These are phyloP conservation scores for Fragosphaeria purpurea DNA, from an alignment of 2,329 filamentous ascomycete genomes.

Conservation along the genomic window DNA sequence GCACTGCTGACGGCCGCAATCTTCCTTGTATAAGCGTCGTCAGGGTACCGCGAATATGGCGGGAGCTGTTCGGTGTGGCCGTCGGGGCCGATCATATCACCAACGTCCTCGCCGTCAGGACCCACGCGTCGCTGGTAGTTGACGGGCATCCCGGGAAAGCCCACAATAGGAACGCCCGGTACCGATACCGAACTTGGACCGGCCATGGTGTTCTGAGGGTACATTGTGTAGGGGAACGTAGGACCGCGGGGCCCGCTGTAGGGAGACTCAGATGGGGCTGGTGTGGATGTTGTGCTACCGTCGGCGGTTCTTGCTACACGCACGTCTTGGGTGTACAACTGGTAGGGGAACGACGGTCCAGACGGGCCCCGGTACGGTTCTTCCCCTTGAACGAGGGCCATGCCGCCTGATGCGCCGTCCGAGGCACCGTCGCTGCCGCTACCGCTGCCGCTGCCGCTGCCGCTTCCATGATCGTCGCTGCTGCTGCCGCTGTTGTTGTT, in stretches of 20 bases:
- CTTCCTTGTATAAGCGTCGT: conserved; percentile 55
- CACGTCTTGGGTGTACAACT: conserved; percentile 70
- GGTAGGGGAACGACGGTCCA: conserved; percentile 74
- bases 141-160: conserved; percentile 59
- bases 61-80: conserved; percentile 87
- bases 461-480: no score
- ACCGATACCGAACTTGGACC: conserved; percentile 32
- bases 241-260: conserved; percentile 55
- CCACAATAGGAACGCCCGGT: conserved; percentile 47
- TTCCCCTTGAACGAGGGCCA: conserved; percentile 26
- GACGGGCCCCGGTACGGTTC: conserved; percentile 60
- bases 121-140: conserved; percentile 64
- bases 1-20: conserved; percentile 22
- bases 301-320: conserved; percentile 68
- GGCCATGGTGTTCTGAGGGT: conserved; percentile 64
- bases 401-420: conserved; percentile 17
- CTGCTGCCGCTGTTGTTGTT: neutral
- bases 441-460: conserved; percentile 11
- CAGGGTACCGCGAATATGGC: conserved; percentile 83
- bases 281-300: conserved; percentile 40
- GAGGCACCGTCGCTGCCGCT: conserved; percentile 23
- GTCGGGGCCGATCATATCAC: conserved; percentile 76
- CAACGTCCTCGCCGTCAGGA: conserved; percentile 75
- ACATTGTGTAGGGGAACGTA: conserved; percentile 78
- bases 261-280: conserved; percentile 28